Percentiles rank a stretch among this genome's conserved stretches.
phyloP scores from a whole-genome alignment of 305 asterid genomes.

The Nicotiana rustica region DNA sequence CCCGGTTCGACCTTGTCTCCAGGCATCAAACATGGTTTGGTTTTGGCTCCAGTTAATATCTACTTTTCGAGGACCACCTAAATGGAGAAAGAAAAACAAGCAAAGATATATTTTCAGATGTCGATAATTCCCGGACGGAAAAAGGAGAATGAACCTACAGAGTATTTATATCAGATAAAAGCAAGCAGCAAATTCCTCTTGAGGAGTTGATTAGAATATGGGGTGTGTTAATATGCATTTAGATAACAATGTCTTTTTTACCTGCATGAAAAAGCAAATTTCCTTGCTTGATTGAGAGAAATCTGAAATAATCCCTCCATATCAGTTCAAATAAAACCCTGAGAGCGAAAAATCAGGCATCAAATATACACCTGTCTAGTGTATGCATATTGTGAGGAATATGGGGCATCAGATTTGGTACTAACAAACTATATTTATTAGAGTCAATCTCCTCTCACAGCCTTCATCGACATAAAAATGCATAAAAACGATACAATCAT shows the following conservation, averaged over 20 bases:
- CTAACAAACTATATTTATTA: not conserved
- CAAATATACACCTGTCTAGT: not conserved
- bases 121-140: not conserved
- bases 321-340: slow-evolving; percentile 95
- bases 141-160: not conserved
- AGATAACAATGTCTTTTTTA: slow-evolving; percentile 34
- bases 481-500: not conserved
- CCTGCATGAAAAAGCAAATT: slow-evolving; percentile 85
- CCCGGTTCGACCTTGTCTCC: slow-evolving; percentile 91
- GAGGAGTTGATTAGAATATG: not conserved
- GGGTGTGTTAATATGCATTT: slow-evolving; percentile 3
- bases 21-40: slow-evolving; percentile 71
- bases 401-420: not conserved
- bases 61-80: slow-evolving; percentile 83
- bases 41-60: slow-evolving; percentile 75
- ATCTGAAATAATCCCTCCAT: slow-evolving; percentile 97
- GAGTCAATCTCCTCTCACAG: not conserved
- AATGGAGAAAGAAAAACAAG: slow-evolving; percentile 33
- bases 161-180: not conserved
- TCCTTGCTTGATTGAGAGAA: slow-evolving; percentile 82
- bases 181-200: slow-evolving; percentile 15
- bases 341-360: slow-evolving; percentile 36
- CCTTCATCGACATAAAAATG: slow-evolving; percentile 24
- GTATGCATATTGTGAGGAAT: not conserved
- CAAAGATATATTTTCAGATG: not conserved